Base-by-base conservation (phyloP, 805 yeast species). In the Nakazawaea molendinolei region DNA sequence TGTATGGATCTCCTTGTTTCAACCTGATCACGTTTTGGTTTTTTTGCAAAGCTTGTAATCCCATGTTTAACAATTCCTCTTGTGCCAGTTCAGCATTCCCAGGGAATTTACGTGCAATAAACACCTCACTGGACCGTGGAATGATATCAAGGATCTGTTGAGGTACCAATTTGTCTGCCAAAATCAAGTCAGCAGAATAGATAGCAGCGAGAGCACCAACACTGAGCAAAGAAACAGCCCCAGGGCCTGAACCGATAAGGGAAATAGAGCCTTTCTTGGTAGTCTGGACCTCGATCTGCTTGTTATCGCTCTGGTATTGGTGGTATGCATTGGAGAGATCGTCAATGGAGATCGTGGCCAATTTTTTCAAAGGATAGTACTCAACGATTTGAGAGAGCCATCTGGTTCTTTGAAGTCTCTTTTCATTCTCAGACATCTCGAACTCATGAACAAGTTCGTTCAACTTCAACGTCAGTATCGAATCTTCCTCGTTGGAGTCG, bases 81-180 rank as follows among this genome's bases (percentile, higher is more conserved):
- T 90, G 97, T 0, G 97, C 97, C 32, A 72, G 71, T 50, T 87
- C 96, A 1, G 97, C 97, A 54, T 90, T 90, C 1, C 97, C 97
- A 3, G 97, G 97, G 60, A 87, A 90, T 56, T 90, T 90, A 27
- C 86, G 71, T 2, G 97, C 97, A 41, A 90, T 87, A 53, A 83
- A 86, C 4, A 81, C 64, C 30, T 78, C 79, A 1, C 94, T 84
- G 21, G 67, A 66, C 21, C 70, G 55, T 0, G 97, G 97, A n/a
- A 90, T 79, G 14, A 89, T 59, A 30, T 80, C 85, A 23, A 90
- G 61, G 1, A 90, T 94, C 47, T 79, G 81, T 47, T 82, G 84
- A 3, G 97, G 97, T 0, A 90, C 97, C 18, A 90, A 67, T 52
- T 90, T 90, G 55, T 90, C 97, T 1, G 97, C 94, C 28, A 90